Evolutionary conservation across 2,329 filamentous ascomycete genomes (phyloP), one percentile per base, ranked within the genome.

Genomic region (Aspergillus alliaceus): DNA sequence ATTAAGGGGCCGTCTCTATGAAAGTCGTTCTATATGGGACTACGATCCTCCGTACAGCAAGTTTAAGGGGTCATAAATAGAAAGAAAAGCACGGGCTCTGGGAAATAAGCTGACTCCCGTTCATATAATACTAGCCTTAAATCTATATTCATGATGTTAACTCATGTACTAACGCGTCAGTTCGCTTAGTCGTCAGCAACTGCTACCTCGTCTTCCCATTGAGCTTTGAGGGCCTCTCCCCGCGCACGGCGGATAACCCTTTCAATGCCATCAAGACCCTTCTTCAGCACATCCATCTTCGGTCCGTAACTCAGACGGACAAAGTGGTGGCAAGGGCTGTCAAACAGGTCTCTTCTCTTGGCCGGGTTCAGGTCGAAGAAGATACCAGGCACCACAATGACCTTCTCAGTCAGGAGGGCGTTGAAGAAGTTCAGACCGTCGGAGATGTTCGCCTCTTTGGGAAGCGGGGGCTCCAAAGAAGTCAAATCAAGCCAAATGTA

Each of bases 341-440:
- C 93, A 65, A 98, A 98, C 65, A 98, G 77, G 75, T 98, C 93
- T 72, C 93, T 84, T 63, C 93, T 84, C 74, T 91, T 89, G 34
- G 90, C 89, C 4, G 93, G 93, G 79, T 98, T 98, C 63, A 98
- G 78, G 70, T 98, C 93, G 74, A 98, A 98, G 84, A 98, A 98
- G 75, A 98, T 98, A 59, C 93, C 93, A 0, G 93, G 93, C 4
- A 98, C 93, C 18, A 97, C 92, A 70, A 97, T 97, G 64, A 96
- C 91, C 82, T 96, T 96, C 81, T 97, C 92, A 69, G 90, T 86
- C 44, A 98, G 80, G 71, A 95, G 95, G 29, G 92, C 92, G 73
- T 95, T 87, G 86, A 98, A 97, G 84, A 98, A 98, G 80, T 96
- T 96, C 69, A 98, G 80, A 8, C 93, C 93, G 72, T 98, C 93